Evolutionary conservation across 2,329 filamentous ascomycete species (phyloP).

Genomic region (Colletotrichum shisoi): DNA sequence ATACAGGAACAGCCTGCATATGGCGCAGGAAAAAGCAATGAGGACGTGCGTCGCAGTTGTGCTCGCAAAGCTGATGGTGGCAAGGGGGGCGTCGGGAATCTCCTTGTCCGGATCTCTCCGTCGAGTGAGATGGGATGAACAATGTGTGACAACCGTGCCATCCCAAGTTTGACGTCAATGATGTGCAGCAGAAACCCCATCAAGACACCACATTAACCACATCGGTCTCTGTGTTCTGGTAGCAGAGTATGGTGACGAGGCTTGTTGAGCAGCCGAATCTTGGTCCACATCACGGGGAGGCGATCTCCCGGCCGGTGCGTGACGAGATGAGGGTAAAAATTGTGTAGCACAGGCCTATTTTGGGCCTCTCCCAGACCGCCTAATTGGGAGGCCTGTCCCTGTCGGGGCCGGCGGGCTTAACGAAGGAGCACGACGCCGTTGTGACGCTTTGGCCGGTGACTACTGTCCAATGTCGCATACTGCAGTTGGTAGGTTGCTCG

Average conservation of each 20-base stretch:
- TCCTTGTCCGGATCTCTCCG: constrained; percentile 17
- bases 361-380: constrained; percentile 29
- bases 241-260: constrained; percentile 1
- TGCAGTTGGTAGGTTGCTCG: constrained; percentile 7
- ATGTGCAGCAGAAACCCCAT: not conserved
- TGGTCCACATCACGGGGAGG: constrained; percentile 23
- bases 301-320: constrained; percentile 37
- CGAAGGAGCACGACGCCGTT: constrained; percentile 31
- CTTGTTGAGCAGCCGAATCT: constrained; percentile 31
- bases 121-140: constrained; percentile 11
- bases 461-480: constrained; percentile 28
- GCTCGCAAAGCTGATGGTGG: constrained; percentile 19
- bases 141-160: constrained; percentile 21
- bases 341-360: constrained; percentile 14
- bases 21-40: constrained; percentile 6
- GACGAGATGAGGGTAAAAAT: constrained; percentile 9
- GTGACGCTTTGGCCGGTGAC: constrained; percentile 34
- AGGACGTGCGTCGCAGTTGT: constrained; percentile 19
- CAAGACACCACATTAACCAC: too few species aligned
- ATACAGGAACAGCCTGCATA: constrained; percentile 15
- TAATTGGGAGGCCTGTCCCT: constrained; percentile 36
- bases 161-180: constrained; percentile 28
- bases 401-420: constrained; percentile 13
- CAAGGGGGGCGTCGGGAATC: constrained; percentile 22
- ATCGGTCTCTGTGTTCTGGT: too few species aligned